Conservation (phyloP, 2,329 filamentous ascomycete species). For the Cryoendolithus antarcticus region DNA sequence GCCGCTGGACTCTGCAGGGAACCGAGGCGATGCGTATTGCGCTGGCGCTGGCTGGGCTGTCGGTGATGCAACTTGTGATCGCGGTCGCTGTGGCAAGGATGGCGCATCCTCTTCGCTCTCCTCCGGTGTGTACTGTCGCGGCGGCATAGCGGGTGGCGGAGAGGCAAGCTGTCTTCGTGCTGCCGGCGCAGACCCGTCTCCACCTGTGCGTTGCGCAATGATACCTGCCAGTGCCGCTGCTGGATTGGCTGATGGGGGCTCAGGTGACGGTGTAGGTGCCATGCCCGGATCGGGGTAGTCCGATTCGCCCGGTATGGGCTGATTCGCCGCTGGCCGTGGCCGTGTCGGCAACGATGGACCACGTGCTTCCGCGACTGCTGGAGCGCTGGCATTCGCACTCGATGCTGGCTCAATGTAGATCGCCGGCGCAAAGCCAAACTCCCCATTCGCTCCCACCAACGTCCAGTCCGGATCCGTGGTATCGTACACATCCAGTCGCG, state of each 20-base stretch:
- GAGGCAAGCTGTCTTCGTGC: constrained; percentile 28
- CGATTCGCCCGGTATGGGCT: constrained; percentile 26
- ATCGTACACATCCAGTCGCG: constrained; percentile 73
- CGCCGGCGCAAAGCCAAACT: constrained; percentile 87
- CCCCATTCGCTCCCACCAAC: constrained; percentile 70
- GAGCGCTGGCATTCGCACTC: constrained; percentile 31
- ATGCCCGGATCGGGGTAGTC: constrained; percentile 32
- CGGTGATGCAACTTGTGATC: constrained; percentile 40
- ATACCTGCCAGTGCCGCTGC: constrained; percentile 45
- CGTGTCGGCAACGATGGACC: constrained; percentile 29
- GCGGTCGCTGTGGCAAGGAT: constrained; percentile 50
- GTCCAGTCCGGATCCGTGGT: constrained; percentile 93
- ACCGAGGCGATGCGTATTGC: constrained; percentile 27
- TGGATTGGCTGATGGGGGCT: constrained; percentile 32
- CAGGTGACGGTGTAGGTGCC: constrained; percentile 26
- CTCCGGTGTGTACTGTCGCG: constrained; percentile 50
- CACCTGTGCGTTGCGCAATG: constrained; percentile 36
- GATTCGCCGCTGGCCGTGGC: constrained; percentile 23
- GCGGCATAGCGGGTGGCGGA: constrained; percentile 39
- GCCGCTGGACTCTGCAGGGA: constrained; percentile 26
- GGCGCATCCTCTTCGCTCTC: constrained; percentile 57
- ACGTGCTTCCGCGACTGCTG: constrained; percentile 11
- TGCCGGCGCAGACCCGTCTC: constrained; percentile 13
- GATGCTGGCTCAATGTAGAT: constrained; percentile 80
- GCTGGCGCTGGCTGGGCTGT: constrained; percentile 28